Base-by-base conservation (phyloP, 768 basidiomycete species). In the Leccinellum luteum region DNA sequence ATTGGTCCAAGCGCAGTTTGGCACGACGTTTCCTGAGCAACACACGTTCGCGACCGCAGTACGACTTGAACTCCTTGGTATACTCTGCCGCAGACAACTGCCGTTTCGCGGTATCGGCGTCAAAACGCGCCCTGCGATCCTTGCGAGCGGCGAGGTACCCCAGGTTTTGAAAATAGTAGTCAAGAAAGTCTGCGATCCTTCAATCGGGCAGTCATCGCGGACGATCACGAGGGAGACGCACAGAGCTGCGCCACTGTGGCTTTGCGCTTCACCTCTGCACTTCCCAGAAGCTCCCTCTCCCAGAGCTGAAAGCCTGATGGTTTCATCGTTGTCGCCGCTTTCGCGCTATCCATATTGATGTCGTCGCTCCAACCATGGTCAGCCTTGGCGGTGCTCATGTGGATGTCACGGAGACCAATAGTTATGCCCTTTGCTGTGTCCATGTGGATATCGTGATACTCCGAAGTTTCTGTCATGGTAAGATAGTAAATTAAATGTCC, bases 171-270 rank as follows among this genome's bases (percentile, higher is more conserved):
- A 99, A 99, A 76, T 99, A 99, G 71, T 99, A 98, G 74, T 98
- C 96, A 51, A 97, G 83, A 76, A 98, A 98, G 78, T 92, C 94
- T 95, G 62, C 32, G 55, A 47, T 55, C 51, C 30, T 52, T 62
- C 38, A 41, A 66, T 59, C 56, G 58, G n/a, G 14, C 19, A 23
- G 48, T 31, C 31, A 61, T 61, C 62, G 51, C 17, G 30, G 27
- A 52, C 8, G 9, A 55, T 51, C 59, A 51, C 56, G 25, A 57
- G 41, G 19, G 6, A 43, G 31, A 79, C 87, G 67, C 69, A 95
- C 94, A 99, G 48, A 99, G 84, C 69, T 99, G 97, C 19, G 95
- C 94, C 10, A 99, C 93, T 2, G 95, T 98, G 2, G 96, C 90
- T 73, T 99, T 98, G 55, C 97, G 84, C 72, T 85, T 92, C 53